Conservation (phyloP, 1,139 yeast genomes). For the Candida sp. region DNA sequence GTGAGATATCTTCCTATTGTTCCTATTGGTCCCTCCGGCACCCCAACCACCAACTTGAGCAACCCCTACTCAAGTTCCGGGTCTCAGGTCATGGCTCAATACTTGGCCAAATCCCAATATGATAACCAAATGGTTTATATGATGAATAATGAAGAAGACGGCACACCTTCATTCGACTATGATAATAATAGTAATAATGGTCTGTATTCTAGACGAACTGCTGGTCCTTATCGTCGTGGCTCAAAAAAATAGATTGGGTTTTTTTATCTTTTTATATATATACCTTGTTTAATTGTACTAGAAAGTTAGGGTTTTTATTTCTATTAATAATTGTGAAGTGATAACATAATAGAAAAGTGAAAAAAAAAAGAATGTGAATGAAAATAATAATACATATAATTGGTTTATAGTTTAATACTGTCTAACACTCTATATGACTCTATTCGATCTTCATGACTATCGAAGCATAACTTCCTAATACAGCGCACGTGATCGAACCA, state of each 20-base stretch:
- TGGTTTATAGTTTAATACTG: background rate
- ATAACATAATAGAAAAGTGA: background rate
- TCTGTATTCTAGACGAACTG: constrained; percentile 5
- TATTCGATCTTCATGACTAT: constrained; percentile 12
- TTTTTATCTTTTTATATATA: background rate
- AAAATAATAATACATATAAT: background rate
- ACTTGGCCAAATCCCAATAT: constrained; percentile 71
- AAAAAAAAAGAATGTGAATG: background rate
- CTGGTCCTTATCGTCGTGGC: constrained; percentile 4
- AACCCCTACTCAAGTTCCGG: constrained; percentile 50
- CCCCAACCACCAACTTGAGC: constrained; percentile 3
- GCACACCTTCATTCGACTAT: background rate
- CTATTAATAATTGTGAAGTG: background rate
- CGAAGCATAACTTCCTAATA: constrained; percentile 47
- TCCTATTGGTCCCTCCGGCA: constrained; percentile 3
- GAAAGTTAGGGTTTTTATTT: constrained; percentile 1
- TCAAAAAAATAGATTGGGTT: background rate
- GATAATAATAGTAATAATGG: constrained; percentile 1
- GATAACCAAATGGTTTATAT: constrained; percentile 40
- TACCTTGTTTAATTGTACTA: background rate
- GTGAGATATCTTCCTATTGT: constrained; percentile 5
- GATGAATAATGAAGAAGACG: constrained; percentile 10
- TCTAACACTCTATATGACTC: background rate
- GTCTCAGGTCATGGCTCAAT: constrained; percentile 79
- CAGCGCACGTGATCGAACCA: constrained; percentile 49